A percentile compares a stretch with the other conserved stretches of the same genome.
phyloP scores from a whole-genome alignment of 352 stramenopile genomes.

The Phytophthora idaei region DNA sequence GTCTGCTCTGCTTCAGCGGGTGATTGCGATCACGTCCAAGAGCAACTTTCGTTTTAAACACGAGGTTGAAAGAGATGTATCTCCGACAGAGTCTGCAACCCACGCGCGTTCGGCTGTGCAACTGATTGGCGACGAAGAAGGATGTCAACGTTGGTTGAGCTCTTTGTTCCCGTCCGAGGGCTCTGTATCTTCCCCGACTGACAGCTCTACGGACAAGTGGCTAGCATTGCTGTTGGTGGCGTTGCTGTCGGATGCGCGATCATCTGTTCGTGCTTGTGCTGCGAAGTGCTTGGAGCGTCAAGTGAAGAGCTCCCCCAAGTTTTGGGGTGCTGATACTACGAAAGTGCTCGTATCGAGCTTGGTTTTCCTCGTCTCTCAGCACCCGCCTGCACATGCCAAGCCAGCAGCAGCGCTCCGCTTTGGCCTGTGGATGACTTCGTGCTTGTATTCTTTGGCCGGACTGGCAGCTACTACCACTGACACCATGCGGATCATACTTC shows the following conservation, averaged over 20 bases:
- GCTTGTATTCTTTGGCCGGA: slow-evolving; percentile 54
- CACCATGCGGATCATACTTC: slow-evolving; percentile 78
- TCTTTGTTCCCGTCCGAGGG: slow-evolving; percentile 39
- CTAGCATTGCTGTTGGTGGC: slow-evolving; percentile 41
- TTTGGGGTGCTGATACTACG: slow-evolving; percentile 36
- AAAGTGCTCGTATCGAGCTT: slow-evolving; percentile 68
- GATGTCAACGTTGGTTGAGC: slow-evolving; percentile 41
- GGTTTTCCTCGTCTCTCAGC: slow-evolving; percentile 62
- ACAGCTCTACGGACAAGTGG: slow-evolving; percentile 36
- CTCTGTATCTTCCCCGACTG: not conserved
- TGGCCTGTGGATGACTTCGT: slow-evolving; percentile 44
- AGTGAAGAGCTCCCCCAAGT: slow-evolving; percentile 31
- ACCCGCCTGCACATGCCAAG: slow-evolving; percentile 8
- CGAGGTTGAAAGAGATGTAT: not conserved
- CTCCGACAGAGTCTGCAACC: slow-evolving; percentile 25
- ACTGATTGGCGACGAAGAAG: slow-evolving; percentile 31
- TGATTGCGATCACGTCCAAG: slow-evolving; percentile 39
- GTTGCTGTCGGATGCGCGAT: slow-evolving; percentile 45
- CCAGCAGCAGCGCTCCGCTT: slow-evolving; percentile 6
- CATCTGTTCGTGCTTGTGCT: slow-evolving; percentile 27
- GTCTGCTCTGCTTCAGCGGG: slow-evolving; percentile 44
- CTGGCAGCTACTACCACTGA: slow-evolving; percentile 62
- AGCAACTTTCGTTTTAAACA: slow-evolving; percentile 17
- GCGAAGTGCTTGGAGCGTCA: slow-evolving; percentile 48
- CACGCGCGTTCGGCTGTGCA: slow-evolving; percentile 43